Conservation (phyloP, 2,329 filamentous ascomycete species). For the Alternaria novae-zelandiae region DNA sequence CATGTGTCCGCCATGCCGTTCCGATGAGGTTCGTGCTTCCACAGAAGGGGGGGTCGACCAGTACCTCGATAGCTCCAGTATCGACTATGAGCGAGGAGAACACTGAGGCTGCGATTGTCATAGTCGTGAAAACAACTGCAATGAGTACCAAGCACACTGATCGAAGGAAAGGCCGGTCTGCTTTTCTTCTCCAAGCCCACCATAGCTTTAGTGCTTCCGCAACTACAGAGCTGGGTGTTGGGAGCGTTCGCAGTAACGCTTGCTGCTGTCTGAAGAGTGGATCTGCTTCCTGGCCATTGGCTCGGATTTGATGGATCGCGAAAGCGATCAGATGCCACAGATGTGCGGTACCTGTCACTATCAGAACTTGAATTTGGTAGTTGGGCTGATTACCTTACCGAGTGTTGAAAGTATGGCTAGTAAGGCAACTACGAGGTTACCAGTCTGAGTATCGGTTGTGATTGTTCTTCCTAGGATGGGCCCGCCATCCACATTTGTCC, state of each 20-base stretch:
- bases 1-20: background rate
- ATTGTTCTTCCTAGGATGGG: constrained; percentile 24
- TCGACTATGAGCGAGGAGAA: constrained; percentile 28
- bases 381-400: background rate
- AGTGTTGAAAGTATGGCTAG: constrained; percentile 21
- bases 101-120: constrained; percentile 15
- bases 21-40: background rate
- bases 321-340: constrained; percentile 30
- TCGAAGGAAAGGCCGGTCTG: constrained; percentile 7
- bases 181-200: constrained; percentile 22
- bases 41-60: background rate
- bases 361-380: no score
- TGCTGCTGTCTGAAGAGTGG: constrained; percentile 27
- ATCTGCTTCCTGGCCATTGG: constrained; percentile 14
- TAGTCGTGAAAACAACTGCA: constrained; percentile 11
- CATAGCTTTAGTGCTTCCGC: constrained; percentile 25
- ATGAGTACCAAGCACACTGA: constrained; percentile 11
- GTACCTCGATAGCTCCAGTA: constrained; percentile 6
- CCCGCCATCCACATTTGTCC: background rate
- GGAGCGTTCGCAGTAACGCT: constrained; percentile 24
- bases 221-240: constrained; percentile 20
- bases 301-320: constrained; percentile 20
- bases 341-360: constrained; percentile 7
- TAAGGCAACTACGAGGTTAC: constrained; percentile 25
- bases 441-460: constrained; percentile 25